phyloP scores from a whole-genome alignment of 768 basidiomycete genomes.

The Tulasnella calospora region DNA sequence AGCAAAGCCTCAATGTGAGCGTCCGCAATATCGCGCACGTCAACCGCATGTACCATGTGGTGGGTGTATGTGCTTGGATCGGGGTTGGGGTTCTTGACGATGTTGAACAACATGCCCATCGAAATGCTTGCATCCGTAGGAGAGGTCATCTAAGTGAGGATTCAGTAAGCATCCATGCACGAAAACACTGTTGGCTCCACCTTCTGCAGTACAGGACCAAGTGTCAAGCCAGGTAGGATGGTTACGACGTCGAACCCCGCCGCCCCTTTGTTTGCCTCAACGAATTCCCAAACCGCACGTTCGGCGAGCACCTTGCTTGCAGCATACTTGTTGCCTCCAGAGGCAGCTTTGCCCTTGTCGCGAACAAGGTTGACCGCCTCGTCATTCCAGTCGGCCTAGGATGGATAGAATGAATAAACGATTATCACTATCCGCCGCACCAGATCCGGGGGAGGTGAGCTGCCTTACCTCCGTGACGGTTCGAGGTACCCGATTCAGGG shows the following conservation, averaged over 20 bases:
- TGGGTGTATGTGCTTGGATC: not conserved
- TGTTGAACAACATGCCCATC: not conserved
- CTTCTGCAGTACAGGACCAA: constrained; percentile 3
- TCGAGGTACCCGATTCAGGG: not conserved
- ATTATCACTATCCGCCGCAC: constrained; percentile 38
- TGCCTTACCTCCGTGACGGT: not conserved
- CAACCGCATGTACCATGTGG: constrained; percentile 29
- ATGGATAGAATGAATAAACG: constrained; percentile 36
- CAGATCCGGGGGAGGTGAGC: constrained; percentile 29
- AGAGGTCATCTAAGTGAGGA: not conserved
- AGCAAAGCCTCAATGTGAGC: constrained; percentile 31
- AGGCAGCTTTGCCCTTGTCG: constrained; percentile 31
- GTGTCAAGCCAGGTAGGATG: constrained; percentile 31
- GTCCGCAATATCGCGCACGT: constrained; percentile 35
- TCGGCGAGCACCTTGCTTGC: constrained; percentile 30
- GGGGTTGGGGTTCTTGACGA: not conserved
- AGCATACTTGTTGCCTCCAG: constrained; percentile 30
- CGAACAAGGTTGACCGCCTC: constrained; percentile 29
- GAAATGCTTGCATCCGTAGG: not conserved
- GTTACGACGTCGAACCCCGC: constrained; percentile 32
- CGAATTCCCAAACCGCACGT: constrained; percentile 22
- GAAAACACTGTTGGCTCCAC: not conserved
- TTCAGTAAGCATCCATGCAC: not conserved
- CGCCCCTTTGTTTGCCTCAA: constrained; percentile 23
- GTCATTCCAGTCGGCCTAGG: constrained; percentile 34